phyloP scores from a whole-genome alignment of 2,329 filamentous ascomycete species.

The Alternaria dauci region DNA sequence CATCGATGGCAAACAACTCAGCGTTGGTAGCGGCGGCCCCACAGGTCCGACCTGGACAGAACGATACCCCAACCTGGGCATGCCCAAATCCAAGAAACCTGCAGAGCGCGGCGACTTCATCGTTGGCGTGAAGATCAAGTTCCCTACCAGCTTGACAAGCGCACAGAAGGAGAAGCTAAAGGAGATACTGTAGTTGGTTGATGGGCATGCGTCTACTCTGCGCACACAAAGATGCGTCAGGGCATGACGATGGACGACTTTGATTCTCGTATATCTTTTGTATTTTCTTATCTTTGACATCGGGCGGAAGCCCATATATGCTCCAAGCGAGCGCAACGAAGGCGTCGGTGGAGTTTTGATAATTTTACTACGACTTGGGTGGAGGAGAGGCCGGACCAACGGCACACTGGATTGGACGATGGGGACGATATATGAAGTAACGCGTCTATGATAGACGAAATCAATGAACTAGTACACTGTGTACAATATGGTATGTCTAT shows the following conservation, averaged over 20 bases:
- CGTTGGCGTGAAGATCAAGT: slow-evolving; percentile 90
- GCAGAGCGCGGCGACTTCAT: slow-evolving; percentile 85
- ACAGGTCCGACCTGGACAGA: slow-evolving; percentile 86
- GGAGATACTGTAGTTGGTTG: slow-evolving; percentile 70
- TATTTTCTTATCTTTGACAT: neutral
- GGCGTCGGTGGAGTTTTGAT: slow-evolving; percentile 31
- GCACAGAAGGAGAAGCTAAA: slow-evolving; percentile 82
- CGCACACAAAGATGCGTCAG: too few relatives aligned
- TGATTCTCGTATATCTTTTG: slow-evolving; percentile 8
- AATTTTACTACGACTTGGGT: neutral
- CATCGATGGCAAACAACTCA: slow-evolving; percentile 88
- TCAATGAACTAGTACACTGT: slow-evolving; percentile 7
- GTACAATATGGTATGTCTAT: neutral
- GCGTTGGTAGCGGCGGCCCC: slow-evolving; percentile 80
- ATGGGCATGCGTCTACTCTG: too few relatives aligned
- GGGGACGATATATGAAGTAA: slow-evolving; percentile 14
- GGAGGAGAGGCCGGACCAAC: neutral
- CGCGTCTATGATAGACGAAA: slow-evolving; percentile 21
- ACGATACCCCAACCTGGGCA: slow-evolving; percentile 83
- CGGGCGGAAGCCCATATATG: neutral
- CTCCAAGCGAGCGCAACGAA: slow-evolving; percentile 20
- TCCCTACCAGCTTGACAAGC: slow-evolving; percentile 78
- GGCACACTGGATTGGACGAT: slow-evolving; percentile 1
- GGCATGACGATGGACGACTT: neutral
- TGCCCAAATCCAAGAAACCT: slow-evolving; percentile 93